Evolutionary conservation across 1,284 basidiomycete species (phyloP).

Genomic region (Dichomitus squalens): DNA sequence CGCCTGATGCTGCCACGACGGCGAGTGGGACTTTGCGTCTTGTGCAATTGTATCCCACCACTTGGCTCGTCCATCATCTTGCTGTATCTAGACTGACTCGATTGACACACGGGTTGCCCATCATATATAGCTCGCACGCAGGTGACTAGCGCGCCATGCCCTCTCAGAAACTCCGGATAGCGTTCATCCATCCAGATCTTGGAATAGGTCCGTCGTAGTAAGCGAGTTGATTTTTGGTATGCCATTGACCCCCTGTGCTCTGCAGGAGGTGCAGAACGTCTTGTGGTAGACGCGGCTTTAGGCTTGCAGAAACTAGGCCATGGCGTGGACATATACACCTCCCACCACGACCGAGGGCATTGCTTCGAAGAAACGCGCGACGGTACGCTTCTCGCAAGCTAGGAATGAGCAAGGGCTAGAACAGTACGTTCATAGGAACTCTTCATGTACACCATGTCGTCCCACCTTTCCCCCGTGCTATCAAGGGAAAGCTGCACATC

Average conservation of each 20-base stretch:
- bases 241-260: slow-evolving; percentile 2
- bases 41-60: not conserved
- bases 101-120: too few species aligned
- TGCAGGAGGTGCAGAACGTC: slow-evolving; percentile 90
- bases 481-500: slow-evolving; percentile 82
- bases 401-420: not conserved
- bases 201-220: slow-evolving; percentile 75
- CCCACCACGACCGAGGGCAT: slow-evolving; percentile 83
- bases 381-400: slow-evolving; percentile 47
- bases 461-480: slow-evolving; percentile 78
- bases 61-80: too few species aligned
- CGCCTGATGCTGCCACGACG: too few species aligned
- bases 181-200: slow-evolving; percentile 93
- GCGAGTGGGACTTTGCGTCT: too few species aligned
- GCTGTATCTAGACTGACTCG: too few species aligned
- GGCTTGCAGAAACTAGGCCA: slow-evolving; percentile 87
- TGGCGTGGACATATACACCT: slow-evolving; percentile 91
- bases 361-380: slow-evolving; percentile 91
- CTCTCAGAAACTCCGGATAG: slow-evolving; percentile 46
- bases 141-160: not conserved
- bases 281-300: slow-evolving; percentile 95
- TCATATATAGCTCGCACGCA: too few species aligned
- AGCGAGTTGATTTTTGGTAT: not conserved
- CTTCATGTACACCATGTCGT: slow-evolving; percentile 80
- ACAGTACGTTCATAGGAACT: slow-evolving; percentile 57